These are phyloP conservation scores for Alectoria sarmentosa DNA, from an alignment of 495 filamentous ascomycete genomes.

Conservation along the genomic window DNA sequence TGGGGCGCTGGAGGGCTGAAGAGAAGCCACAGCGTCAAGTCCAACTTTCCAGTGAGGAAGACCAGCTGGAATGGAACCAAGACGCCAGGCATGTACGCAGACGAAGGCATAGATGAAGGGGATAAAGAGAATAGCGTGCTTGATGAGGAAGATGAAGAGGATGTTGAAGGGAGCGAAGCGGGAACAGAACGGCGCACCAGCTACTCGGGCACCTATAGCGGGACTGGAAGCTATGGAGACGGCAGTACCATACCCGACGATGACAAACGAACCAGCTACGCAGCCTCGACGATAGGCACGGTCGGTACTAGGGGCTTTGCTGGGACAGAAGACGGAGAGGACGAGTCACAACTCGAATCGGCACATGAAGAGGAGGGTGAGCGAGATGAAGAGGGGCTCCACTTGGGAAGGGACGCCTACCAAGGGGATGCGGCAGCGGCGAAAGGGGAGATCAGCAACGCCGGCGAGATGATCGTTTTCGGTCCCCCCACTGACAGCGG, in stretches of 20 bases:
- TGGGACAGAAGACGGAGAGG: constrained; percentile 27
- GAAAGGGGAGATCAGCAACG: constrained; percentile 21
- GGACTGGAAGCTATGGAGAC: constrained; percentile 43
- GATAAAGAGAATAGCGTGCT: constrained; percentile 60
- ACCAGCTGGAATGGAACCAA: constrained; percentile 60
- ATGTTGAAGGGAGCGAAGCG: constrained; percentile 37
- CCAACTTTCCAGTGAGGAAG: constrained; percentile 58
- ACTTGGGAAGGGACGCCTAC: constrained; percentile 11
- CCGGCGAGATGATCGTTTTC: constrained; percentile 33
- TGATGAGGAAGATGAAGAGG: constrained; percentile 43
- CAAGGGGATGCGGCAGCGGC: constrained; percentile 11
- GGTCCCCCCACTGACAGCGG: constrained; percentile 40
- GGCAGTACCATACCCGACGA: constrained; percentile 43
- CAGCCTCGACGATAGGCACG: constrained; percentile 36
- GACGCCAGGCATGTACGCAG: constrained; percentile 25
- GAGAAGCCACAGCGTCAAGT: constrained; percentile 67
- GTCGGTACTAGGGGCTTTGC: constrained; percentile 27
- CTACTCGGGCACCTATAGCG: constrained; percentile 42
- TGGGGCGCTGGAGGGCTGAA: constrained; percentile 46
- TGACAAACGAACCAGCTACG: constrained; percentile 45
- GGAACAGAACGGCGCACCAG: constrained; percentile 48
- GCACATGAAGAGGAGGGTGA: constrained; percentile 32
- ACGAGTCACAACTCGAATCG: constrained; percentile 18
- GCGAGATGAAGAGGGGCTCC: constrained; percentile 23
- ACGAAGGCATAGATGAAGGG: constrained; percentile 31